Conservation (phyloP, 352 stramenopile species). For the Phytophthora tubulina region DNA sequence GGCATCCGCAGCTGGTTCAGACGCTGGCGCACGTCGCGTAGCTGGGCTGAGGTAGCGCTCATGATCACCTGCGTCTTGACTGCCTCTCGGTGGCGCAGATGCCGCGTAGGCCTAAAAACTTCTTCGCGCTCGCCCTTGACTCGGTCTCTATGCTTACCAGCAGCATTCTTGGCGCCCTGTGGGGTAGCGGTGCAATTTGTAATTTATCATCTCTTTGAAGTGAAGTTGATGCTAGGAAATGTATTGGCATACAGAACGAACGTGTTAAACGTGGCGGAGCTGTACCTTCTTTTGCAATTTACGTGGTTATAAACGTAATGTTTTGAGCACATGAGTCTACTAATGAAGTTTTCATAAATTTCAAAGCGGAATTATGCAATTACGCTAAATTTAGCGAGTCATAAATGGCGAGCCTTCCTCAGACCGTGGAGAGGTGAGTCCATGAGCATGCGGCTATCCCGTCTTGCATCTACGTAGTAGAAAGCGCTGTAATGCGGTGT, state of each 20-base stretch:
- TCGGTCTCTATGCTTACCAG: conserved; percentile 16
- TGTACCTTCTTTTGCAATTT: background rate
- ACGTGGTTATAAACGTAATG: background rate
- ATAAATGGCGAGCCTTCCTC: background rate
- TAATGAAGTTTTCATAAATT: background rate
- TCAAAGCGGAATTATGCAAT: background rate
- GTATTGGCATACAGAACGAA: background rate
- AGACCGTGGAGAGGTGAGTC: too few relatives aligned
- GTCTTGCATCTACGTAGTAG: background rate
- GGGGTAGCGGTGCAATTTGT: conserved; percentile 20
- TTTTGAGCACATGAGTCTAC: background rate
- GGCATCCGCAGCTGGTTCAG: conserved; percentile 74
- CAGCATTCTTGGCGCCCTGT: conserved; percentile 28
- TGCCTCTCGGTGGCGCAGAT: conserved; percentile 3
- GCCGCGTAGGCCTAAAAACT: conserved; percentile 17
- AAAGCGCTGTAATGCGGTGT: background rate
- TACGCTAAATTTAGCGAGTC: background rate
- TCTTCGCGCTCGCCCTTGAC: conserved; percentile 26
- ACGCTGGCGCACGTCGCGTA: conserved; percentile 57
- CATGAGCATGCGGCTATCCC: background rate
- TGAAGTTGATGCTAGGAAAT: background rate
- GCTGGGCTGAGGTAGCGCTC: conserved; percentile 28
- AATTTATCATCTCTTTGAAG: conserved; percentile 12
- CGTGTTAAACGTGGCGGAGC: background rate
- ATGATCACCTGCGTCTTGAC: conserved; percentile 20